Evolutionary conservation across 352 stramenopile genomes (phyloP), one percentile per base, ranked within the genome.

Genomic region (Phytophthora palmivora): DNA sequence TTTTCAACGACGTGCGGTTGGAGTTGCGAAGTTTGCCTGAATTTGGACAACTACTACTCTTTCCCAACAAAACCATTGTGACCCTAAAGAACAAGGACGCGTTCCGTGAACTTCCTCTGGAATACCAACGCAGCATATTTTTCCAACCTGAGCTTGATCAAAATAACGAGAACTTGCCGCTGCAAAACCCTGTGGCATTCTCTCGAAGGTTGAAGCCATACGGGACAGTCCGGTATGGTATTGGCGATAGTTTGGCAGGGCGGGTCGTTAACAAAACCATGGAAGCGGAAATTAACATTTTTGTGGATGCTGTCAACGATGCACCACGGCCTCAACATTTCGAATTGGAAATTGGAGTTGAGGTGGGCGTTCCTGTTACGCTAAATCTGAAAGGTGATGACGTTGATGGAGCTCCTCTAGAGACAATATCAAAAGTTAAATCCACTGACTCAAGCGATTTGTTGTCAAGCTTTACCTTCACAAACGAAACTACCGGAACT

Each of bases 1-100:
- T 92, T 15, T 94, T 78, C 37, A 57, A 89, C 33, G 79, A 92
- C 32, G 53, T 91, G 18, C 62, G 68, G 0, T 43, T 94, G 2
- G 73, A 92, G 36, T 26, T 94, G 8, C 54, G 70, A 15, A 53
- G 55, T 1, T 16, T 90, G 9, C 84, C 84, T 6, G 54, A 85
- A 18, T 64, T 73, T 22, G 84, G 84, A 7, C 69, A 69, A 7
- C n/a, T 94, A 6, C n/a, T 86, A 3, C 41, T 90, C 6, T 80
- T 72, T 19, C 77, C 80, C 7, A 80, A 78, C 56, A 84, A 78
- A 44, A 78, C 41, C 0, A n/a, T 52, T 5, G 45, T 94, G 15
- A 79, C 58, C 12, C 16, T 37, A 4, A 34, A 63, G 1, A 92
- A 79, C 14, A 61, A 76, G 19, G n/a, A 63, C 10, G 19, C n/a